phyloP scores from a whole-genome alignment of 2,329 filamentous ascomycete genomes.

The Whalleya microplaca region DNA sequence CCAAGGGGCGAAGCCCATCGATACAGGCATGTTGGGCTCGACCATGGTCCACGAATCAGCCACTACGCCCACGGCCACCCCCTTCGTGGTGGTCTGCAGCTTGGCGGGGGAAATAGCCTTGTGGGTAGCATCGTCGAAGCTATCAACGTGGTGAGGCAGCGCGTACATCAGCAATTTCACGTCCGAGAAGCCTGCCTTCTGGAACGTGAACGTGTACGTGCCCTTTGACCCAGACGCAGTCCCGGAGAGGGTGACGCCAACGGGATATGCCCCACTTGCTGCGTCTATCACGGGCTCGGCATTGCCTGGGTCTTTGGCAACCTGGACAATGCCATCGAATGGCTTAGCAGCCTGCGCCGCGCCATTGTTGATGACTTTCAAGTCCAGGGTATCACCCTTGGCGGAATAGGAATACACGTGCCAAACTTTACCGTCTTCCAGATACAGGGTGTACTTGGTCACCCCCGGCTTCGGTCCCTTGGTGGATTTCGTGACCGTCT shows the following conservation, averaged over 20 bases:
- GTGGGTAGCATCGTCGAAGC: slow-evolving; percentile 64
- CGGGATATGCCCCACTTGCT: slow-evolving; percentile 75
- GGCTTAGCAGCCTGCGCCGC: slow-evolving; percentile 65
- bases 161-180: slow-evolving; percentile 80
- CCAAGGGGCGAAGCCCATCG: slow-evolving; percentile 83
- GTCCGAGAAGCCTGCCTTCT: slow-evolving; percentile 66
- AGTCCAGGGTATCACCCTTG: slow-evolving; percentile 63
- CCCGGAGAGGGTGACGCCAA: slow-evolving; percentile 66
- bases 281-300: slow-evolving; percentile 74
- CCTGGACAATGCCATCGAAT: slow-evolving; percentile 80
- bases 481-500: slow-evolving; percentile 61
- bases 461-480: slow-evolving; percentile 65
- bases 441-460: slow-evolving; percentile 73
- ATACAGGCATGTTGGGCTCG: slow-evolving; percentile 71
- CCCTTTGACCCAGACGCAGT: slow-evolving; percentile 62
- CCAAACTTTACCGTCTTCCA: slow-evolving; percentile 78
- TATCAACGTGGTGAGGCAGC: slow-evolving; percentile 81
- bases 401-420: slow-evolving; percentile 73
- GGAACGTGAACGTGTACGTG: slow-evolving; percentile 73
- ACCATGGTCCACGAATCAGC: slow-evolving; percentile 78
- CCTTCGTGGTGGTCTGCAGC: slow-evolving; percentile 84
- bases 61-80: slow-evolving; percentile 71
- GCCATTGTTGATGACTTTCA: slow-evolving; percentile 69
- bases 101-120: slow-evolving; percentile 59
- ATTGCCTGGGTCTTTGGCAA: slow-evolving; percentile 73